Evolutionary conservation across 176 grass and related monocot species (phyloP), one percentile per base, ranked within the genome.

Genomic region (Pharus latifolius): DNA sequence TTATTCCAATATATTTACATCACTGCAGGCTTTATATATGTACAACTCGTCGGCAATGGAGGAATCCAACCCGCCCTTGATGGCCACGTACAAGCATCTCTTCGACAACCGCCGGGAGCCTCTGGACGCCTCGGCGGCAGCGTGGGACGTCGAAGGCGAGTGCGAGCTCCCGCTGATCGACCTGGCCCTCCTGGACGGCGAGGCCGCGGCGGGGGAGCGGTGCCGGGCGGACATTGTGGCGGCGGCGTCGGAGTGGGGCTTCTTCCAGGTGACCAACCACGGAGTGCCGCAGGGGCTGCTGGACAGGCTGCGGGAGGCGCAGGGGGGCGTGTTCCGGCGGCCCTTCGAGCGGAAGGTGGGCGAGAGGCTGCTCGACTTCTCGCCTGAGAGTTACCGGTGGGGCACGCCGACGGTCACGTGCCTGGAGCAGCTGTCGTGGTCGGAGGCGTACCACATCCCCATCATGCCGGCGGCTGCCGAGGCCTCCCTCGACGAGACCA

Each of bases 371-470:
- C 48, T 69, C 3, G 83, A 74, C 55, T 80, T 88, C 78, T 63
- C 84, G 37, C 61, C 61, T 2, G 87, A 96, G 37, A 91, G 78
- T 68, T 96, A 91, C 42, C 74, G 85, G 6, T 96, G 88, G 92
- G 92, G 92, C 28, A 88, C 79, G 13, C 92, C 88, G 2, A 78
- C 72, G 3, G 85, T 82, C 0, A 88, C 67, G 4, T 72, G 48
- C 3, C 62, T 91, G 1, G 58, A 86, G 10, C 88, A 96, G n/a
- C 68, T 96, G 1, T 96, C 82, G 1, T 96, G 92, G 92, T 96
- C 92, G 1, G 92, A 96, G 76, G 92, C 92, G 2, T 96, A 87
- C 84, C 92, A 96, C 63, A 84, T 96, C 68, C 87, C 87, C 27
- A 60, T 87, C 8, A 75, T 23, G 0, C 37, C 78, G 18, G 6